These are phyloP conservation scores for Lactarius deliciosus DNA, from an alignment of 768 basidiomycete species.

Conservation along the genomic window DNA sequence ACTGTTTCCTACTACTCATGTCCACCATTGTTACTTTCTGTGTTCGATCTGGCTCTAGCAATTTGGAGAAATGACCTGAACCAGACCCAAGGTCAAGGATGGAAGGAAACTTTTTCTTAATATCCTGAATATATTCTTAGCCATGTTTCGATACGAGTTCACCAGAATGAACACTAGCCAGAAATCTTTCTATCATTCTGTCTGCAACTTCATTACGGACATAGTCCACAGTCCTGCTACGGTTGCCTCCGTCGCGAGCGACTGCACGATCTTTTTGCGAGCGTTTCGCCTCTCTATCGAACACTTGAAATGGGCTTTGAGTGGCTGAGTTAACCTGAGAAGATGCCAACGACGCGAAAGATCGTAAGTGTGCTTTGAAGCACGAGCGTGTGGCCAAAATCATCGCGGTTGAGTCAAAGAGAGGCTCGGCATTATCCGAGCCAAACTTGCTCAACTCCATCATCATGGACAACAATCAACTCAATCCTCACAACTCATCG, in stretches of 20 bases:
- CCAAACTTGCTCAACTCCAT: neutral
- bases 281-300: conserved; percentile 78
- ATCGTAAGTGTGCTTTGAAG: conserved; percentile 30
- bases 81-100: conserved; percentile 90
- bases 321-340: conserved; percentile 45
- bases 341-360: conserved; percentile 51
- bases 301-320: conserved; percentile 74
- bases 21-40: conserved; percentile 83
- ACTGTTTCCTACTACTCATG: conserved; percentile 58
- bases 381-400: neutral
- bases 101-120: conserved; percentile 76
- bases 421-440: neutral
- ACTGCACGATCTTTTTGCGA: conserved; percentile 78
- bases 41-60: conserved; percentile 66
- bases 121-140: conserved; percentile 59
- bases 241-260: conserved; percentile 49
- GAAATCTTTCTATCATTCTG: conserved; percentile 83
- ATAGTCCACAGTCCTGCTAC: conserved; percentile 85
- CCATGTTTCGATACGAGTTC: conserved; percentile 13
- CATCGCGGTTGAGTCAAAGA: neutral
- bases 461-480: conserved; percentile 19
- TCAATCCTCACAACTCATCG: conserved; percentile 2
- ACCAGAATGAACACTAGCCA: conserved; percentile 48
- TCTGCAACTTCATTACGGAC: conserved; percentile 89
- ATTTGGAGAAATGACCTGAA: conserved; percentile 86